Conservation (phyloP, 1,139 yeast species). For the Geotrichum aggregatum region DNA sequence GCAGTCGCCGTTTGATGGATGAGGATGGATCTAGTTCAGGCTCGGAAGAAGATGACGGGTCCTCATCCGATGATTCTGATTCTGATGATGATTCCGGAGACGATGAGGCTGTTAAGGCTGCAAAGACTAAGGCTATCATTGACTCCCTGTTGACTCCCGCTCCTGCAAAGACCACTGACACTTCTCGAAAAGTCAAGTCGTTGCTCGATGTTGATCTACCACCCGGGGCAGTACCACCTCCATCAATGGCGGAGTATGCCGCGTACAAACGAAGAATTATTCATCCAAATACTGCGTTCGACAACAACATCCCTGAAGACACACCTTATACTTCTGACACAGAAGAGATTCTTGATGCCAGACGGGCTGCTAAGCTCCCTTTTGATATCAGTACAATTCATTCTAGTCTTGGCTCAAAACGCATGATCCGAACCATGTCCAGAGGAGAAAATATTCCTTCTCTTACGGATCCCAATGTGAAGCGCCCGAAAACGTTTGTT, state of each 20-base stretch:
- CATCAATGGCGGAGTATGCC: conserved; percentile 51
- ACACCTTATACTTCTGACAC: conserved; percentile 69
- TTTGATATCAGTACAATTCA: conserved; percentile 61
- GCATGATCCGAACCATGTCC: conserved; percentile 65
- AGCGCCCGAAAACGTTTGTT: conserved; percentile 63
- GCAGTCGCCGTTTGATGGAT: conserved; percentile 21
- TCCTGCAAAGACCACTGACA: conserved; percentile 17
- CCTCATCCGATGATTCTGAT: conserved; percentile 47
- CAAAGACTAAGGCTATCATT: neutral
- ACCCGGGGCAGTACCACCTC: conserved; percentile 43
- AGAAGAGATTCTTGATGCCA: conserved; percentile 64
- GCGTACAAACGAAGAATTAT: conserved; percentile 44
- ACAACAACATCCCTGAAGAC: conserved; percentile 30
- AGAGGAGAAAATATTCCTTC: conserved; percentile 61
- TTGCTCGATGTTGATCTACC: conserved; percentile 39
- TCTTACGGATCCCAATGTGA: conserved; percentile 44
- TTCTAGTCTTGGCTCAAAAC: conserved; percentile 47
- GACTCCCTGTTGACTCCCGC: neutral
- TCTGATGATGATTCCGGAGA: conserved; percentile 56
- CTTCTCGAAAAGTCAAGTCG: conserved; percentile 38
- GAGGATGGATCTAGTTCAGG: conserved; percentile 23
- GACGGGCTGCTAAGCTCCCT: conserved; percentile 57
- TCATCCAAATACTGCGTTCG: conserved; percentile 41
- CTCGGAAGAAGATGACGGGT: conserved; percentile 24
- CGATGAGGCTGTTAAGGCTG: conserved; percentile 26